Percentiles rank a stretch among this genome's conserved stretches.
Conservation (phyloP, 495 filamentous ascomycete species). For the Xylaria telfairii region DNA sequence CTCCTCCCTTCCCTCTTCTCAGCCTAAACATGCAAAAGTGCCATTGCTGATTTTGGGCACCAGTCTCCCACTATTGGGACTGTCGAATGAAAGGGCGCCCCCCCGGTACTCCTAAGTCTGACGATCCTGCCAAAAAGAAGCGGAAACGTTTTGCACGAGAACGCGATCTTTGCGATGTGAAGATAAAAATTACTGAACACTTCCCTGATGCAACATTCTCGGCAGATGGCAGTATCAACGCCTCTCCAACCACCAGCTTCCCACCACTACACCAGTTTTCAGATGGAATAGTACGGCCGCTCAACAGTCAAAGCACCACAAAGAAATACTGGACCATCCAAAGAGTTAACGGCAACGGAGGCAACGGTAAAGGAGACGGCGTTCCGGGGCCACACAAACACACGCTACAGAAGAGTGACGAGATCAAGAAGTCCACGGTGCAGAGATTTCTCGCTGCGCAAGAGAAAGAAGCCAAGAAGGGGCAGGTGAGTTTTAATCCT, state of each 20-base stretch:
- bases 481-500: constrained; percentile 61
- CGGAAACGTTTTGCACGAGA: constrained; percentile 79
- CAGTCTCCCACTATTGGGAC: constrained; percentile 88
- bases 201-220: constrained; percentile 61
- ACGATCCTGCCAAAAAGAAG: constrained; percentile 89
- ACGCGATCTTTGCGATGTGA: constrained; percentile 85
- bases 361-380: constrained; percentile 73
- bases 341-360: constrained; percentile 78
- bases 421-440: constrained; percentile 85
- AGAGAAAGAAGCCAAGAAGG: constrained; percentile 70
- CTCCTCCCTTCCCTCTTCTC: neutral
- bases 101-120: constrained; percentile 81
- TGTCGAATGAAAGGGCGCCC: constrained; percentile 87
- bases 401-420: constrained; percentile 77
- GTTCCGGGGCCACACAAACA: constrained; percentile 75
- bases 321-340: constrained; percentile 74
- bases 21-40: neutral
- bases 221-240: constrained; percentile 35
- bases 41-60: constrained; percentile 4
- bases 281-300: constrained; percentile 30
- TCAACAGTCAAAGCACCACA: constrained; percentile 39
- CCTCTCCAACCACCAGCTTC: constrained; percentile 29
- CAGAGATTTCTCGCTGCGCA: constrained; percentile 69
- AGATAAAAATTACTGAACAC: constrained; percentile 91
- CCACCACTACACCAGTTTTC: constrained; percentile 29